These are phyloP conservation scores for Aspergillus hiratsukae DNA, from an alignment of 2,329 filamentous ascomycete species.

Conservation along the genomic window DNA sequence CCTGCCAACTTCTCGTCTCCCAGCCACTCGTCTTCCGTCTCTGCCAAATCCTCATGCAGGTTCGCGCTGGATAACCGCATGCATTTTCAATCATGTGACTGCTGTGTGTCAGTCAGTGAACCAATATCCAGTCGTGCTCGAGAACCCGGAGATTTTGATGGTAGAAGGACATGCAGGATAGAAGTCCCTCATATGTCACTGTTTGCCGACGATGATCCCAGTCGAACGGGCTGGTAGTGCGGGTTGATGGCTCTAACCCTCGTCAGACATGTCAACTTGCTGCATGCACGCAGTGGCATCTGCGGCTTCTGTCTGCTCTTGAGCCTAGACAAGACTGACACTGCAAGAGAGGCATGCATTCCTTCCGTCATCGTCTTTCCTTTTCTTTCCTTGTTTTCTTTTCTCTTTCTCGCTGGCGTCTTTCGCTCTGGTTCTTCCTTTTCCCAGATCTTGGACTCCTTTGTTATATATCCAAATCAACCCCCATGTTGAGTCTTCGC, in stretches of 20 bases:
- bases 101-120: slow-evolving; percentile 16
- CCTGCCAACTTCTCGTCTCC: slow-evolving; percentile 11
- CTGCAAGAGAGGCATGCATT: slow-evolving; percentile 19
- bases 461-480: slow-evolving; percentile 1
- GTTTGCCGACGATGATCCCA: slow-evolving; percentile 23
- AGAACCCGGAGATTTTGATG: slow-evolving; percentile 9
- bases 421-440: slow-evolving; percentile 6
- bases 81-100: slow-evolving; percentile 36
- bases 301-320: slow-evolving; percentile 15
- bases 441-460: slow-evolving; percentile 10
- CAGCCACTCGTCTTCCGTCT: slow-evolving; percentile 18
- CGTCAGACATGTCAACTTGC: slow-evolving; percentile 31
- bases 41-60: slow-evolving; percentile 21
- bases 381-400: slow-evolving; percentile 7
- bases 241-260: slow-evolving; percentile 21
- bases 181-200: not conserved
- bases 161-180: slow-evolving; percentile 16
- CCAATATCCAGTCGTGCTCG: slow-evolving; percentile 21
- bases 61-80: slow-evolving; percentile 32
- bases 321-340: slow-evolving; percentile 9
- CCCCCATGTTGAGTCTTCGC: not conserved
- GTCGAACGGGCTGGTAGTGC: slow-evolving; percentile 17
- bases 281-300: slow-evolving; percentile 16
- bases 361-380: slow-evolving; percentile 10
- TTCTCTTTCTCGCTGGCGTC: slow-evolving; percentile 2